These are phyloP conservation scores for Hemileia vastatrix DNA, from an alignment of 1,284 basidiomycete genomes.

Conservation along the genomic window DNA sequence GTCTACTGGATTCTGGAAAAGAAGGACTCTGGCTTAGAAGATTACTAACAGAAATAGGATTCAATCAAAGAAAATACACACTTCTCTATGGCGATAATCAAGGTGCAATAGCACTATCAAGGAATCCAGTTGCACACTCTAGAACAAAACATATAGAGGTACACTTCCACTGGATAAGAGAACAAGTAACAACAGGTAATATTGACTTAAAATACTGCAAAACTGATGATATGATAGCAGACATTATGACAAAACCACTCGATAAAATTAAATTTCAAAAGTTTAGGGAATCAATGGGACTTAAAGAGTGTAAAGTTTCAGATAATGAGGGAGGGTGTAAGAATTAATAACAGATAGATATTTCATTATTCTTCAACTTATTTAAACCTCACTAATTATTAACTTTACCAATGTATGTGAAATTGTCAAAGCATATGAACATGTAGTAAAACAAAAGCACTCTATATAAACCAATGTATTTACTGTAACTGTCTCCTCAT, in stretches of 20 bases:
- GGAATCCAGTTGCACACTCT: constrained; percentile 41
- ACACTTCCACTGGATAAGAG: constrained; percentile 46
- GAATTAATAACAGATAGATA: no score
- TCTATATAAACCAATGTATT: no score
- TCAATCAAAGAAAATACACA: constrained; percentile 26
- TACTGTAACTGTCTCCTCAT: no score
- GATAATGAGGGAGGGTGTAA: no score
- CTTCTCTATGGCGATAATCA: constrained; percentile 46
- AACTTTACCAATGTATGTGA: no score
- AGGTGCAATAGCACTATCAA: constrained; percentile 43
- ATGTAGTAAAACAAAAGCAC: no score
- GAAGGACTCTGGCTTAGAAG: constrained; percentile 46
- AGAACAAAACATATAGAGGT: constrained; percentile 50
- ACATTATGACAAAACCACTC: constrained; percentile 49
- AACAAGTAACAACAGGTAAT: constrained; percentile 39
- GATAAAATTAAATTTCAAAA: constrained; percentile 18
- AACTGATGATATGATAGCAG: constrained; percentile 44
- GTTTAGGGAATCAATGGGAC: no score
- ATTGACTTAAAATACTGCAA: constrained; percentile 41
- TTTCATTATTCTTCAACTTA: no score
- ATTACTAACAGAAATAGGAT: constrained; percentile 33
- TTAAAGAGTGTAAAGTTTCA: no score
- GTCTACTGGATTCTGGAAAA: constrained; percentile 48
- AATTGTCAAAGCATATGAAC: no score
- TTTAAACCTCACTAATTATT: no score